Conservation (phyloP, 1,139 yeast species). For the Arxiozyma bovina region DNA sequence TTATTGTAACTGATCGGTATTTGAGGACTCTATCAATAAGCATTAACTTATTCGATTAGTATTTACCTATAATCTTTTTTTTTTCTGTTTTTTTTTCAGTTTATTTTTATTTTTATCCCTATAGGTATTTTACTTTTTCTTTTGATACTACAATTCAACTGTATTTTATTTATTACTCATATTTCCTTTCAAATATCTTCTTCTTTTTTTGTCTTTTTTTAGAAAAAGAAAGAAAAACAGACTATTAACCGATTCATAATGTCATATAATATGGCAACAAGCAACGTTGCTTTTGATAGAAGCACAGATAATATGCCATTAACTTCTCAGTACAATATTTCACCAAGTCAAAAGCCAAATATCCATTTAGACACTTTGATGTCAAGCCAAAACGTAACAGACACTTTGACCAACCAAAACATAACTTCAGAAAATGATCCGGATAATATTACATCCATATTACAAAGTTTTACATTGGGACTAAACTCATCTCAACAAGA, state of each 20-base stretch:
- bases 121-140: neutral
- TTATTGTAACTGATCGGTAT: neutral
- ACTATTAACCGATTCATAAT: neutral
- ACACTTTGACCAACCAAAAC: neutral
- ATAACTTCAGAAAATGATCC: neutral
- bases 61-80: neutral
- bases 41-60: neutral
- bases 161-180: neutral
- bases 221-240: too few relatives aligned
- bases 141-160: neutral
- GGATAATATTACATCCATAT: constrained; percentile 23
- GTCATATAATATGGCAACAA: constrained; percentile 1
- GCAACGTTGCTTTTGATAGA: constrained; percentile 4
- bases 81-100: too few relatives aligned
- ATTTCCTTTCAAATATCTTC: neutral
- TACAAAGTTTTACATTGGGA: constrained; percentile 14
- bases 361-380: constrained; percentile 3
- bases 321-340: constrained; percentile 3
- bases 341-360: constrained; percentile 7
- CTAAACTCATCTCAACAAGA: constrained; percentile 7
- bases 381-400: neutral
- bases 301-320: constrained; percentile 6
- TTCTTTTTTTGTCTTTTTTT: too few relatives aligned
- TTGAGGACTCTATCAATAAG: neutral
- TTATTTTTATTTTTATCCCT: neutral